A percentile compares a stretch with the other conserved stretches of the same genome.
Evolutionary conservation across 495 filamentous ascomycete species (phyloP).

Genomic region (Daldinia bambusicola): DNA sequence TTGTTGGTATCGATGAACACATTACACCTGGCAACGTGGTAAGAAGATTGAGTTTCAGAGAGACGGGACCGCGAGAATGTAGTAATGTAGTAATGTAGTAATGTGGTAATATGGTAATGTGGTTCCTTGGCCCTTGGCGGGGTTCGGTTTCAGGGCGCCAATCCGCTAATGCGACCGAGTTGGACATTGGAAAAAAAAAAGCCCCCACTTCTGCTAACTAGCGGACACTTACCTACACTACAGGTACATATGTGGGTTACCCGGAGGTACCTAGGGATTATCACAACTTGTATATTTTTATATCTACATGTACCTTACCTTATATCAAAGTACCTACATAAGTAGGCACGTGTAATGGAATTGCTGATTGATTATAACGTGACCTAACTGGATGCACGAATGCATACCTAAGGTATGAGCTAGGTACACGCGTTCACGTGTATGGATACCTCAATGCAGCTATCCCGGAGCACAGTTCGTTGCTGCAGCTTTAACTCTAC

Average conservation of each 20-base stretch:
- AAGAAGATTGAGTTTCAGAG: conserved; percentile 39
- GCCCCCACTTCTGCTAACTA: conserved; percentile 28
- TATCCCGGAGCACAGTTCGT: neutral
- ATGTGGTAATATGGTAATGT: conserved; percentile 13
- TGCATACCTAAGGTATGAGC: too few relatives aligned
- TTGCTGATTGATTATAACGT: too few relatives aligned
- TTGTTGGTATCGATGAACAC: conserved; percentile 22
- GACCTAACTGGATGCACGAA: too few relatives aligned
- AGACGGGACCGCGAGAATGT: conserved; percentile 31
- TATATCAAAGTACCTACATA: too few relatives aligned
- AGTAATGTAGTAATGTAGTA: conserved; percentile 11
- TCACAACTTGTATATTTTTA: too few relatives aligned
- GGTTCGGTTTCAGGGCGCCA: conserved; percentile 43
- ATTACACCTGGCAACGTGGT: conserved; percentile 33
- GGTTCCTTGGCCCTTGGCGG: conserved; percentile 34
- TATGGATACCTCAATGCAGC: too few relatives aligned
- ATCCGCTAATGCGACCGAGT: conserved; percentile 41
- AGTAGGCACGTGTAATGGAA: too few relatives aligned
- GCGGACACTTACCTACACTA: conserved; percentile 1
- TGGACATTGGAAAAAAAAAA: neutral
- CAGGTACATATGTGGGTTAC: neutral
- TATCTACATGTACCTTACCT: too few relatives aligned
- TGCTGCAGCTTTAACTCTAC: neutral
- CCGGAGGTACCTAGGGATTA: too few relatives aligned
- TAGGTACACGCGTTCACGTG: too few relatives aligned